Base-by-base conservation (phyloP, 768 basidiomycete genomes). In the Suillus alpinus region DNA sequence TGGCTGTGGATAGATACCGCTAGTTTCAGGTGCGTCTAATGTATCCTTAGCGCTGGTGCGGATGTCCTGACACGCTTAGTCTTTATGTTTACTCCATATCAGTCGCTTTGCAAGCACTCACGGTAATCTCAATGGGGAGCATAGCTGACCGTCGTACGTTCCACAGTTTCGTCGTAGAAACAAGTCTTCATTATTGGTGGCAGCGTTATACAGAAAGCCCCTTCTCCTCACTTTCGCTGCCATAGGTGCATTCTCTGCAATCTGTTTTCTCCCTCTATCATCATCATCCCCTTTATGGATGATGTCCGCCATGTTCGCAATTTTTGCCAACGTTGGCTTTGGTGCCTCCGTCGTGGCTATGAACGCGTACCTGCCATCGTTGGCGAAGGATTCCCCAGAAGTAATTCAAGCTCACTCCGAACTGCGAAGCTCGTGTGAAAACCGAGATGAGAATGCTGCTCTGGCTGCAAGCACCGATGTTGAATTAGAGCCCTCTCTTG, bases 101-200 rank as follows among this genome's bases (percentile, higher is more conserved):
- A 0, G 95, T 98, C 1, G 89, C 89, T 0, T 73, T 96, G 0
- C 95, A 98, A 71, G 95, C 95, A 0, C 68, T 98, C n/a, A 92
- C 89, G 0, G 94, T 99, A 41, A 94, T 99, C 59, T 95, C 95
- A 6, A 91, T 97, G 81, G 93, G 94, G 7, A 86, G 86, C 16
- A 87, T 96, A 59, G 96, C 95, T 1, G 94, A 98, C 75, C 86
- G 91, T 63, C 87, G 94, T 95, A 66, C 61, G 91, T 80, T 46
- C 44, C 37, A 1, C 20, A 0, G 7, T 26, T 34, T 23, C 7
- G 7, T 37, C 4, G 9, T 29, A 6, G 26, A 9, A n/a, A 29
- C 10, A 12, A 26, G 46, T 55, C 44, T 61, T 29, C 64, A 49
- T n/a, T 56, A 63, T 14, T 60, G 40, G 37, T 41, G 10, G 58